Evolutionary conservation across 257 asterid species (phyloP).

Genomic region (Plantago major): DNA sequence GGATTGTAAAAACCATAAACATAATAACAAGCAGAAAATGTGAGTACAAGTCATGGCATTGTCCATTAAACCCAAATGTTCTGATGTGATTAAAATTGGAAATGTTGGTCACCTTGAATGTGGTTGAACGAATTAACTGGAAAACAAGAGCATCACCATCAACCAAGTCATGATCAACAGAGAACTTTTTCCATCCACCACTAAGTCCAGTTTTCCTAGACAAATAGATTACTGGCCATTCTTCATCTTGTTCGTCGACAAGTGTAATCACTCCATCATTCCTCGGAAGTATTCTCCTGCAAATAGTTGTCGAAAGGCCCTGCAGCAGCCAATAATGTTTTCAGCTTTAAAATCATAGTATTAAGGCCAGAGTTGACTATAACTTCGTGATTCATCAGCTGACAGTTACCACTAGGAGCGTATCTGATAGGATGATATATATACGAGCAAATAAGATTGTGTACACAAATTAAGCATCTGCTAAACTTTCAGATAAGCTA

Average conservation of each 20-base stretch:
- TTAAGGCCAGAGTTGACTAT: no score
- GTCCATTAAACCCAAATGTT: neutral
- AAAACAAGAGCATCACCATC: constrained; percentile 87
- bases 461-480: no score
- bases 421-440: no score
- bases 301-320: constrained; percentile 68
- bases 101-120: constrained; percentile 43
- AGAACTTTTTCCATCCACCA: constrained; percentile 88
- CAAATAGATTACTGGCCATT: constrained; percentile 67
- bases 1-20: constrained; percentile 1
- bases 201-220: constrained; percentile 75
- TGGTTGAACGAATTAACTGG: constrained; percentile 51
- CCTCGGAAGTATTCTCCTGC: constrained; percentile 60
- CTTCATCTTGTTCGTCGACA: constrained; percentile 65
- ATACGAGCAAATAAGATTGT: no score
- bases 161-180: constrained; percentile 74
- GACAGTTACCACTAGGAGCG: no score
- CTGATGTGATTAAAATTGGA: neutral
- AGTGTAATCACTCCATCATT: constrained; percentile 45
- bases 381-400: no score
- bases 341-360: no score
- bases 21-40: neutral
- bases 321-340: constrained; percentile 15
- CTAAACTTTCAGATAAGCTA: no score
- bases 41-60: no score